Evolutionary conservation across 345 rosid genomes (phyloP).

Genomic region (Aurinia saxatilis): DNA sequence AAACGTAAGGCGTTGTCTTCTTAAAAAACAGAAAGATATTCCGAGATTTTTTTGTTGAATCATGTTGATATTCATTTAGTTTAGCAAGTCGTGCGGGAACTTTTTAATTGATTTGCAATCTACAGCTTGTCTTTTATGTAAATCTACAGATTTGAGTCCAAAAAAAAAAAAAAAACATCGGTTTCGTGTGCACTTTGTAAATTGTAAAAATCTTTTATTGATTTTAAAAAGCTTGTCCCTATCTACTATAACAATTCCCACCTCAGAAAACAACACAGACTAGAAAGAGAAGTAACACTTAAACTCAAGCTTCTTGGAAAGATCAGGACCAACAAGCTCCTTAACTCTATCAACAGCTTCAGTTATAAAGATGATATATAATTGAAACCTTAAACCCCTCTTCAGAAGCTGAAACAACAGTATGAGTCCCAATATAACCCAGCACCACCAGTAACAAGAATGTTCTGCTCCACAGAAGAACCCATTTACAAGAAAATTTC

Average conservation of each 20-base stretch:
- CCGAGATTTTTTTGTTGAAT: no score
- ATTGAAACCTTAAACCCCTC: constrained; percentile 77
- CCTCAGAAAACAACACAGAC: background rate
- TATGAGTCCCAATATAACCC: constrained; percentile 93
- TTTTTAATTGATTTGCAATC: no score
- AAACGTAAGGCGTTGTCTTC: no score
- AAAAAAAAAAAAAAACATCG: no score
- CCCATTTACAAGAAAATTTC: constrained; percentile 32
- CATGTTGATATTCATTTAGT: no score
- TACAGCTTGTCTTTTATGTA: no score
- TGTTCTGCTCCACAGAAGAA: constrained; percentile 34
- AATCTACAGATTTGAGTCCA: no score
- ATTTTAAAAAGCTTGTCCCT: no score
- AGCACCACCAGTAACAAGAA: constrained; percentile 97
- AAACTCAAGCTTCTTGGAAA: constrained; percentile 65
- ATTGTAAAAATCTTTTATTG: no score
- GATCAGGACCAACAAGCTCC: constrained; percentile 69
- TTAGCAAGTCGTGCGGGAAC: no score
- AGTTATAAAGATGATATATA: constrained; percentile 80
- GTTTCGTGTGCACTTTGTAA: no score
- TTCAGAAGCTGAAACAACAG: constrained; percentile 75
- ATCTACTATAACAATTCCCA: background rate
- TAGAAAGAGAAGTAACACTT: constrained; percentile 8
- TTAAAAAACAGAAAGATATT: no score
- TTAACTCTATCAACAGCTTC: constrained; percentile 73